phyloP scores from a whole-genome alignment of 495 filamentous ascomycete genomes.

The Aspergillus asperescens region DNA sequence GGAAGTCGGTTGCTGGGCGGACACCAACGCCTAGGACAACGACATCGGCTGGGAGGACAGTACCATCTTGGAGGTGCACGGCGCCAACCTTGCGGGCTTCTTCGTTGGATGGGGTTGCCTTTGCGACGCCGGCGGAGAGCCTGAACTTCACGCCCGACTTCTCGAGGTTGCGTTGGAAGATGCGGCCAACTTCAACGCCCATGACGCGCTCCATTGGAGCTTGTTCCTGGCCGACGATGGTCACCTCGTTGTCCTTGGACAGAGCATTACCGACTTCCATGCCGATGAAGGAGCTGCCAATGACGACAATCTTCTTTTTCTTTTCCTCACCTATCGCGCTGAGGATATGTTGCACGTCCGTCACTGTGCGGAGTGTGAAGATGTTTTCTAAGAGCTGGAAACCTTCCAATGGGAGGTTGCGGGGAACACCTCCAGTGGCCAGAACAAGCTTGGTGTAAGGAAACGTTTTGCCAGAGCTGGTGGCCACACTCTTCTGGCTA shows the following conservation, averaged over 20 bases:
- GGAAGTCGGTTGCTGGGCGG: conserved; percentile 75
- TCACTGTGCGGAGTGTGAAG: conserved; percentile 71
- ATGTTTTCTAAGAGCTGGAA: conserved; percentile 84
- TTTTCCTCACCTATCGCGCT: conserved; percentile 68
- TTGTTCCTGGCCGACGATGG: conserved; percentile 90
- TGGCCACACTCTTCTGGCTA: conserved; percentile 60
- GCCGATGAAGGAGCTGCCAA: conserved; percentile 90
- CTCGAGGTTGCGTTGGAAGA: conserved; percentile 72
- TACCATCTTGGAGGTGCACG: conserved; percentile 82
- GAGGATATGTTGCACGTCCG: conserved; percentile 70
- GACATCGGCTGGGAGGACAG: conserved; percentile 75
- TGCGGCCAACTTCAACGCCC: conserved; percentile 72
- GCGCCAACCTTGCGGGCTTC: conserved; percentile 67
- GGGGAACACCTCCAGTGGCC: conserved; percentile 77
- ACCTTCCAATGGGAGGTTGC: conserved; percentile 71
- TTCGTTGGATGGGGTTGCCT: conserved; percentile 62
- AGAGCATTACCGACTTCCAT: conserved; percentile 90
- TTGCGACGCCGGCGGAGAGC: conserved; percentile 72
- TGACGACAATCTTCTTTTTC: conserved; percentile 84
- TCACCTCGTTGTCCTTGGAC: conserved; percentile 68
- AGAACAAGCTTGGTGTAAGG: conserved; percentile 85
- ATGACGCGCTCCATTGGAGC: conserved; percentile 83
- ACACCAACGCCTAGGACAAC: conserved; percentile 91
- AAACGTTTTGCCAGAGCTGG: conserved; percentile 62
- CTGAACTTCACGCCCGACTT: conserved; percentile 84